Conservation (phyloP, 148 eudicot genomes). For the Silene conica region DNA sequence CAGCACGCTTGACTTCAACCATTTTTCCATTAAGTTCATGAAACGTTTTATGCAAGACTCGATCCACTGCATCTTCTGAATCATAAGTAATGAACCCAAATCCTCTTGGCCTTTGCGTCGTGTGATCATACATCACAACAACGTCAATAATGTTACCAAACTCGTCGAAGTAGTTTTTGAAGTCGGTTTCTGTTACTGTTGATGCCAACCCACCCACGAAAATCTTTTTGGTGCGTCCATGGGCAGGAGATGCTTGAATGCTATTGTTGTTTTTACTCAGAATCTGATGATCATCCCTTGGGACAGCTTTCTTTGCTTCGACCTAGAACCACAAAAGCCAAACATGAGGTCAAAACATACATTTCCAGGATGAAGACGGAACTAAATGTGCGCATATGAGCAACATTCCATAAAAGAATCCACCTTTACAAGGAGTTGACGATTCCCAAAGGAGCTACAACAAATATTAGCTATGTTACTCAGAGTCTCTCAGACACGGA, state of each 20-base stretch:
- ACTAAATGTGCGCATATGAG: no score
- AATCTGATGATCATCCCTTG: conserved; percentile 57
- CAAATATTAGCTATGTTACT: neutral
- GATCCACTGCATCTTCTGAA: conserved; percentile 65
- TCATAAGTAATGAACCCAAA: conserved; percentile 68
- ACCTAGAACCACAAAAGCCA: conserved; percentile 30
- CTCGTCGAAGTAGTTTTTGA: conserved; percentile 56
- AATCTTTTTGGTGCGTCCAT: conserved; percentile 57
- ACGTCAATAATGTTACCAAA: conserved; percentile 67
- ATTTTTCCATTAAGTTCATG: conserved; percentile 62
- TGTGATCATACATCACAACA: conserved; percentile 73
- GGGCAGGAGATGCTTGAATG: conserved; percentile 47
- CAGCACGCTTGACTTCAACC: conserved; percentile 72
- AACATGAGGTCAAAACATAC: neutral
- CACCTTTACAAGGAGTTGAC: no score
- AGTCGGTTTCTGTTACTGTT: conserved; percentile 54
- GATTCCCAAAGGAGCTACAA: no score
- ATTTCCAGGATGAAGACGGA: neutral
- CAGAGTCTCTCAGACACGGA: neutral
- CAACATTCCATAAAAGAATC: no score
- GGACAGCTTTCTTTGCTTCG: conserved; percentile 72
- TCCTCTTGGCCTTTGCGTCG: conserved; percentile 69
- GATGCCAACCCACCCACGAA: conserved; percentile 75
- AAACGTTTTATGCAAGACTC: conserved; percentile 48
- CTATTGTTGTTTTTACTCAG: conserved; percentile 44